Evolutionary conservation across 768 basidiomycete species (phyloP).

Genomic region (Thelephora ganbajun): DNA sequence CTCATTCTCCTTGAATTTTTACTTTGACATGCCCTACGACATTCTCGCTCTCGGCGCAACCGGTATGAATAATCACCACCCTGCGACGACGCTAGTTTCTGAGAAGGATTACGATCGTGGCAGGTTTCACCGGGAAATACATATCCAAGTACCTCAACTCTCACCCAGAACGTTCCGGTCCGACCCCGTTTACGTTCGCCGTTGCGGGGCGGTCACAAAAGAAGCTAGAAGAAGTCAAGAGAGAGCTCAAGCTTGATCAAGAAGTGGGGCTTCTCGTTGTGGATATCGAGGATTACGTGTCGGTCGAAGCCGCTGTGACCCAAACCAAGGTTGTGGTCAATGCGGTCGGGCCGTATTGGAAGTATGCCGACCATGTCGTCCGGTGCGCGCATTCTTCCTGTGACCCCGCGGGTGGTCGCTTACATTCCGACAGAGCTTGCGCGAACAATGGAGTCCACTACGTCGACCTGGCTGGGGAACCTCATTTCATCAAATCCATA

Average conservation of each 20-base stretch:
- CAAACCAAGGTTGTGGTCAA: conserved; percentile 59
- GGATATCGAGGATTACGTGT: conserved; percentile 40
- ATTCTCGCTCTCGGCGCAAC: conserved; percentile 66
- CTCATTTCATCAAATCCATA: conserved; percentile 49
- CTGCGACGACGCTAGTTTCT: too few relatives aligned
- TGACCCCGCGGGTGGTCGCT: not conserved
- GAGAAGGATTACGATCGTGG: too few relatives aligned
- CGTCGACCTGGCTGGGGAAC: conserved; percentile 73
- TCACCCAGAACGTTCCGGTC: conserved; percentile 44
- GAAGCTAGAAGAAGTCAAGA: conserved; percentile 42
- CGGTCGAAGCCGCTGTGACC: conserved; percentile 45
- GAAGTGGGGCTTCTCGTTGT: conserved; percentile 14
- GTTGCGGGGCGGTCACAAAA: conserved; percentile 41
- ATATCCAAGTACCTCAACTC: conserved; percentile 50
- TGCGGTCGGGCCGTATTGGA: conserved; percentile 62
- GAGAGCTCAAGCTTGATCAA: conserved; percentile 27
- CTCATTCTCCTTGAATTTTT: too few relatives aligned
- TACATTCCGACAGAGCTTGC: conserved; percentile 39
- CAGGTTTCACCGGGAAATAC: conserved; percentile 52
- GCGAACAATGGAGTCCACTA: conserved; percentile 67
- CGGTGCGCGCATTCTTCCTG: conserved; percentile 22
- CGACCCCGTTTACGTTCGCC: conserved; percentile 49
- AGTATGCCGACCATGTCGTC: conserved; percentile 62
- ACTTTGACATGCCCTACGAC: conserved; percentile 23
- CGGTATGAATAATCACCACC: conserved; percentile 10